Evolutionary conservation across 2,329 filamentous ascomycete species (phyloP).

Genomic region (Purpureocillium takamizusanense): DNA sequence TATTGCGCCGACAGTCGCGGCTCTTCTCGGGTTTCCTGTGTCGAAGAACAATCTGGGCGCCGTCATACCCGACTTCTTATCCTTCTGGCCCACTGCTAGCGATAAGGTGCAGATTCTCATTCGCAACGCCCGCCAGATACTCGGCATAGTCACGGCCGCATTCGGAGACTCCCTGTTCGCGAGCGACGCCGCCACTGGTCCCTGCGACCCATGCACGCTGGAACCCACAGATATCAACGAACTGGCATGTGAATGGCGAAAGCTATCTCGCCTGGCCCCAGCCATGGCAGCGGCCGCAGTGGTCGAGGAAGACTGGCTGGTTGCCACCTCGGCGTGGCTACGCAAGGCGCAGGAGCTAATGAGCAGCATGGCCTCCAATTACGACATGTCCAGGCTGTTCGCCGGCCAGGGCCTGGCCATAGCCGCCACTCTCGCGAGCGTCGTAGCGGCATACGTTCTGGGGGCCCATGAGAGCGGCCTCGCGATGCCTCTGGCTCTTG

Average conservation of each 20-base stretch:
- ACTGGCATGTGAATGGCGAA: conserved; percentile 62
- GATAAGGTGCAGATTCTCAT: conserved; percentile 62
- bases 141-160: conserved; percentile 65
- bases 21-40: conserved; percentile 76
- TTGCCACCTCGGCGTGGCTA: conserved; percentile 51
- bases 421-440: conserved; percentile 16
- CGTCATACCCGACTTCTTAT: conserved; percentile 70
- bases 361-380: conserved; percentile 88
- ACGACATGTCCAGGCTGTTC: conserved; percentile 59
- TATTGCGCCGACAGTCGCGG: conserved; percentile 80
- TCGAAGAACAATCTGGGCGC: conserved; percentile 86
- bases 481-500: conserved; percentile 35
- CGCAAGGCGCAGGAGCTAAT: conserved; percentile 66
- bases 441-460: conserved; percentile 6
- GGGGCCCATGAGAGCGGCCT: conserved; percentile 6
- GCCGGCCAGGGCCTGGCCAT: conserved; percentile 32
- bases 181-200: conserved; percentile 14
- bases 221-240: conserved; percentile 35
- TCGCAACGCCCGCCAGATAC: conserved; percentile 73
- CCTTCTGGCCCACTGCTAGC: conserved; percentile 52
- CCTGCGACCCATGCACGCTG: conserved; percentile 26
- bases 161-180: conserved; percentile 44
- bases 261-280: conserved; percentile 16
- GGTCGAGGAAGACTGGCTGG: conserved; percentile 29
- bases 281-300: conserved; percentile 12